Evolutionary conservation across 495 filamentous ascomycete species (phyloP).

Genomic region (Sordaria brevicollis): DNA sequence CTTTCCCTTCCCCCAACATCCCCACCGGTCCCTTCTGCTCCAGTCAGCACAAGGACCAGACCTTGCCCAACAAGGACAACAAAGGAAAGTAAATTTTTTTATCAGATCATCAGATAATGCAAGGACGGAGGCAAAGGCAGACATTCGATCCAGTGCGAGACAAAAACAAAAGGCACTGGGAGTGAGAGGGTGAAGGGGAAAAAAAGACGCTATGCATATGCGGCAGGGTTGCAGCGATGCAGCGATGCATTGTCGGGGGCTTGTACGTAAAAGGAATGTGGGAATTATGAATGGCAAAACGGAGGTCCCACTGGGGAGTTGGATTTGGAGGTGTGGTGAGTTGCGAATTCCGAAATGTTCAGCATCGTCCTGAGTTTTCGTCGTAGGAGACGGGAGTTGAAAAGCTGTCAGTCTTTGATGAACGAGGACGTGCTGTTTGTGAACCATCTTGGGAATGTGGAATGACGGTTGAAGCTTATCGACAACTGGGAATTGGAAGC

Average conservation of each 20-base stretch:
- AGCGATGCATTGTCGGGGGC: not conserved
- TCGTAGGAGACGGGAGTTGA: too few species aligned
- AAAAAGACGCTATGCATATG: not conserved
- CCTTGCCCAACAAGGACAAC: not conserved
- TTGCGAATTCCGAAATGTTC: not conserved
- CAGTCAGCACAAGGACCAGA: not conserved
- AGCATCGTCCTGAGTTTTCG: too few species aligned
- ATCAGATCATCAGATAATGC: slow-evolving; percentile 19
- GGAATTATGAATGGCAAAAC: not conserved
- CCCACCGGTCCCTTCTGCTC: too few species aligned
- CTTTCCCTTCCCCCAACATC: not conserved
- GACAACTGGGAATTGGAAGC: not conserved
- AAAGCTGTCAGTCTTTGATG: too few species aligned
- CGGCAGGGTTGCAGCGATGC: not conserved
- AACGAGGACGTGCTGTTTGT: too few species aligned
- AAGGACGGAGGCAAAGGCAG: not conserved
- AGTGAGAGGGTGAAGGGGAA: too few species aligned
- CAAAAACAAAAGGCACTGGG: not conserved
- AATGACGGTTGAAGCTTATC: not conserved
- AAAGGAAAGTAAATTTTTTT: not conserved
- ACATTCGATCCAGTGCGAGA: not conserved
- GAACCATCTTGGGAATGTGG: too few species aligned
- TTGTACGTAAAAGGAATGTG: slow-evolving; percentile 1
- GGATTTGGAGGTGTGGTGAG: not conserved
- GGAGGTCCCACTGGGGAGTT: not conserved